A percentile compares a stretch with the other conserved stretches of the same genome.
phyloP scores from a whole-genome alignment of 805 yeast species.

The Wickerhamomyces bovis region DNA sequence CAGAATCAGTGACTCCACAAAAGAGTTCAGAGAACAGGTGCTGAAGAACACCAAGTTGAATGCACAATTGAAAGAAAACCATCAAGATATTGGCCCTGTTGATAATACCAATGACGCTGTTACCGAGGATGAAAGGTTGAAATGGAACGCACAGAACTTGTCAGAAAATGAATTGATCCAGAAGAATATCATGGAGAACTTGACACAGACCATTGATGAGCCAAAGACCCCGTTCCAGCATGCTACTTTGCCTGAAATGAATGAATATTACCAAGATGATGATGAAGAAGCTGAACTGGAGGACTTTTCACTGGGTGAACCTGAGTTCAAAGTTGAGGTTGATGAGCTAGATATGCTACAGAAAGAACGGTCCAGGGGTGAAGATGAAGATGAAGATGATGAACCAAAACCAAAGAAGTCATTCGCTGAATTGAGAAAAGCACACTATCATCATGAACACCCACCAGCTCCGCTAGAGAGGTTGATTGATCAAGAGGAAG shows the following conservation, averaged over 20 bases:
- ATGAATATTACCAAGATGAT: slow-evolving; percentile 74
- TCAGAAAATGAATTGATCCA: slow-evolving; percentile 58
- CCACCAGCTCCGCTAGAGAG: slow-evolving; percentile 22
- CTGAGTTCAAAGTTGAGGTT: slow-evolving; percentile 33
- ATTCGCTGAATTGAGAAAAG: slow-evolving; percentile 75
- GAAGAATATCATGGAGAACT: slow-evolving; percentile 44
- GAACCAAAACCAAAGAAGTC: slow-evolving; percentile 21
- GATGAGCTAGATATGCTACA: slow-evolving; percentile 24
- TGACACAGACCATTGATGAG: slow-evolving; percentile 68
- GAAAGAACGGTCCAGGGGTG: slow-evolving; percentile 20
- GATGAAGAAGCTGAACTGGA: slow-evolving; percentile 43
- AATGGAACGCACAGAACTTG: slow-evolving; percentile 84
- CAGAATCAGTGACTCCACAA: slow-evolving; percentile 31
- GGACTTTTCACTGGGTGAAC: slow-evolving; percentile 52
- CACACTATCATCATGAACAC: slow-evolving; percentile 63
- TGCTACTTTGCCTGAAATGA: slow-evolving; percentile 69
- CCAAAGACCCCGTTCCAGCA: slow-evolving; percentile 96
- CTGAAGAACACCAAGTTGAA: slow-evolving; percentile 74
- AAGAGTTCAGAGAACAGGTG: slow-evolving; percentile 58
- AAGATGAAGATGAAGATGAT: slow-evolving; percentile 26
- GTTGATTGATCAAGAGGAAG: slow-evolving; percentile 10
- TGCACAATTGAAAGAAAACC: slow-evolving; percentile 42
- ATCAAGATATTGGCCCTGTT: slow-evolving; percentile 1
- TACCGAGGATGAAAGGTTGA: slow-evolving; percentile 38
- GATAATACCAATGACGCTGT: not conserved